These are phyloP conservation scores for Quercus dentata DNA, from an alignment of 306 rosid genomes.

Conservation along the genomic window DNA sequence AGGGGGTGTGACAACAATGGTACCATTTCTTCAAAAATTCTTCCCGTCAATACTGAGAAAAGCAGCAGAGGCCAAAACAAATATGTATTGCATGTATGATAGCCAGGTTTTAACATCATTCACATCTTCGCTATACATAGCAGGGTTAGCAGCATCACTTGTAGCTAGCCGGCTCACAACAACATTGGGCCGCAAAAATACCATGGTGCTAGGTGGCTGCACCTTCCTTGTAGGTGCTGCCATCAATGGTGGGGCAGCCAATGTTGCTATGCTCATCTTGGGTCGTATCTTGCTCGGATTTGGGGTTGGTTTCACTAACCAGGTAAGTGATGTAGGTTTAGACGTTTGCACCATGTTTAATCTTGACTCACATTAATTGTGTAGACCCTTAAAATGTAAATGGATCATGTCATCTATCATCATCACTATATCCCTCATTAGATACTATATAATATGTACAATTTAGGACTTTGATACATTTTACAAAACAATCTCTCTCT, in stretches of 20 bases:
- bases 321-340: slow-evolving; percentile 31
- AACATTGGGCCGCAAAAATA: slow-evolving; percentile 39
- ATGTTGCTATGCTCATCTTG: slow-evolving; percentile 61
- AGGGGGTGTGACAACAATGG: slow-evolving; percentile 76
- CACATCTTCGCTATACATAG: slow-evolving; percentile 69
- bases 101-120: slow-evolving; percentile 60
- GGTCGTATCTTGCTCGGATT: slow-evolving; percentile 74
- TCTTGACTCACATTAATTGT: no score
- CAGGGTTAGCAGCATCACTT: slow-evolving; percentile 49
- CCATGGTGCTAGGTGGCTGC: slow-evolving; percentile 58
- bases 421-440: no score
- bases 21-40: slow-evolving; percentile 55
- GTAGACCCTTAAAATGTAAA: no score
- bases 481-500: no score
- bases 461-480: no score
- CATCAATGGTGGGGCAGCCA: slow-evolving; percentile 58
- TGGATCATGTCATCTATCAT: no score
- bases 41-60: slow-evolving; percentile 55
- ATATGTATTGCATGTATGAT: slow-evolving; percentile 59
- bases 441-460: no score
- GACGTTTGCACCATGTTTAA: neutral
- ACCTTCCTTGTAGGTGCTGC: slow-evolving; percentile 54
- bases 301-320: slow-evolving; percentile 75
- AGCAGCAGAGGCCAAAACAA: slow-evolving; percentile 21
- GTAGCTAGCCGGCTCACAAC: slow-evolving; percentile 51